Conservation (phyloP, 2,329 filamentous ascomycete species). For the Cytospora piceae region DNA sequence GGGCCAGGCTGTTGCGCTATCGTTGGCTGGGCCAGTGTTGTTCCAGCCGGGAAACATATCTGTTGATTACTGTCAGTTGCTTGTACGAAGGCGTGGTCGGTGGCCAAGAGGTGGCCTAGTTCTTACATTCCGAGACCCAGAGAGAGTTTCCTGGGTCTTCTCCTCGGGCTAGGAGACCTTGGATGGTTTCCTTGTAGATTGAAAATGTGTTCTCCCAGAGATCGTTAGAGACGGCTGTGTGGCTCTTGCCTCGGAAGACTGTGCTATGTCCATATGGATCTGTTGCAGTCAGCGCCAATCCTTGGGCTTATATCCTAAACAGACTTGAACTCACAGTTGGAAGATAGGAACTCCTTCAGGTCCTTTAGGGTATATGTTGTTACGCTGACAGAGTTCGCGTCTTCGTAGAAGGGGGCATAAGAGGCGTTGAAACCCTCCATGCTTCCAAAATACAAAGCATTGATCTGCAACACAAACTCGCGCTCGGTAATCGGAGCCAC, state of each 20-base stretch:
- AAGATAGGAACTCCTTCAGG: conserved; percentile 25
- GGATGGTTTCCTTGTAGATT: conserved; percentile 24
- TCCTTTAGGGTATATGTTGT: conserved; percentile 14
- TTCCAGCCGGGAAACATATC: conserved; percentile 22
- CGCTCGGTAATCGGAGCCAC: conserved; percentile 19
- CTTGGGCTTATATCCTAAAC: no score
- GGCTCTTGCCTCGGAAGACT: conserved; percentile 26
- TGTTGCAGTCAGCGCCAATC: neutral
- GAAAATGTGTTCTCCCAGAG: conserved; percentile 24
- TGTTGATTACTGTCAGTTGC: neutral
- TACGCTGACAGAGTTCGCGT: conserved; percentile 11
- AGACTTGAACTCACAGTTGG: conserved; percentile 1
- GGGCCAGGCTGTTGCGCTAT: conserved; percentile 25
- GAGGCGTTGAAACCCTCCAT: conserved; percentile 16
- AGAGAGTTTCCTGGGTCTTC: conserved; percentile 24
- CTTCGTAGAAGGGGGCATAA: conserved; percentile 17
- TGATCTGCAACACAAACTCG: conserved; percentile 22
- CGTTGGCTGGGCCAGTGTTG: conserved; percentile 11
- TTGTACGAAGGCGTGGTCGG: neutral
- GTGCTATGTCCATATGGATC: conserved; percentile 24
- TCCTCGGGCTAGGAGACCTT: conserved; percentile 21
- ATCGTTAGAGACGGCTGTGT: conserved; percentile 13
- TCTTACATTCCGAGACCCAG: conserved; percentile 27
- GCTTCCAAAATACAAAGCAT: conserved; percentile 26
- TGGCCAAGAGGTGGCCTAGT: neutral